Base-by-base conservation (phyloP, 2,329 filamentous ascomycete species). In the Dactylella cylindrospora region DNA sequence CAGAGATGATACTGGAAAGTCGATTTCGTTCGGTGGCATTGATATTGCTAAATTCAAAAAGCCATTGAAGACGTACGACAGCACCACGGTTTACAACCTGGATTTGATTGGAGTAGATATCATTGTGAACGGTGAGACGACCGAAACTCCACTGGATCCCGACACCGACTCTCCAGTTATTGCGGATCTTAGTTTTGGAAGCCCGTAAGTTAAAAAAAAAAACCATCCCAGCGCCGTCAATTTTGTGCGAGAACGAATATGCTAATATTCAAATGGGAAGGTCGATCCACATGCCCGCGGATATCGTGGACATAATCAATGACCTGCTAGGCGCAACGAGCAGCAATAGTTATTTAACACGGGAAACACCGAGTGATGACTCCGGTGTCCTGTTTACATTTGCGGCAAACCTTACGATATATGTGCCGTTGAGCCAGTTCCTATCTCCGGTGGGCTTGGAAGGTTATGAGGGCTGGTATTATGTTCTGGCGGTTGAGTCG, bases 1-100 rank as follows among this genome's bases (percentile, higher is more conserved):
- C 5, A 36, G 23, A 10, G 6, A 29, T 6, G 44, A 57, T 39
- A 25, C 52, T 7, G 52, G 52, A 10, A 57, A 57, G 20, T 50
- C 52, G 10, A 49, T 57, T 6, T 43, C 44, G 1, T 57, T 57
- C 36, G 52, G 52, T 12, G 52, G 52, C 5, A 36, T 57, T n/a
- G 52, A 57, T 26, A n/a, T 4, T n/a, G 44, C 44, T 1, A 57
- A 57, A 17, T 57, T 57, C 26, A 12, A 17, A 3, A 5, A n/a
- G n/a, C 52, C 52, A 9, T 44, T 57, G 8, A 38, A 9, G 29
- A 50, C 44, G 1, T 50, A 35, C 15, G 35, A 33, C 6, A 49
- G 36, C n/a, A 5, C n/a, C 5, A 12, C 22, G 3, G 23, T 19
- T n/a, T 57, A 57, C 22, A 28, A 36, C 1, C 28, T 57, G 5